phyloP scores from a whole-genome alignment of 2,329 filamentous ascomycete species.

The Penicillium sp. region DNA sequence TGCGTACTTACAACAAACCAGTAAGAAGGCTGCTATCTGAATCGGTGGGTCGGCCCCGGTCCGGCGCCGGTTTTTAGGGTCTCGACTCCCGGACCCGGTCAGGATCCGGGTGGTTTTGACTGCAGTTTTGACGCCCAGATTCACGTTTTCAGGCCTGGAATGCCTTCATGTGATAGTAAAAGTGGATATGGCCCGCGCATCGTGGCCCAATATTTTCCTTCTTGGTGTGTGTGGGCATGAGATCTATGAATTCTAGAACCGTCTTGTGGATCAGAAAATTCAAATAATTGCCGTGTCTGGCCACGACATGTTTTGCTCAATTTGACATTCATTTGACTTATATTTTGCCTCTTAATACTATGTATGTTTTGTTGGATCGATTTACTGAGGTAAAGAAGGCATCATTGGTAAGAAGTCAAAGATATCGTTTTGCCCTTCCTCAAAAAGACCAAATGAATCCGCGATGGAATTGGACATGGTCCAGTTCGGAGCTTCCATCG shows the following conservation, averaged over 20 bases:
- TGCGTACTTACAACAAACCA: conserved; percentile 15
- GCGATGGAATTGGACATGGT: conserved; percentile 38
- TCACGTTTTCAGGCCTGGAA: neutral
- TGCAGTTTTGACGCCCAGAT: conserved; percentile 10
- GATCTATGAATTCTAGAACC: neutral
- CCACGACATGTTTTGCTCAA: neutral
- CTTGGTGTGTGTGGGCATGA: neutral
- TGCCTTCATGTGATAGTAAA: conserved; percentile 12
- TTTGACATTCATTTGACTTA: neutral
- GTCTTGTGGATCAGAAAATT: neutral
- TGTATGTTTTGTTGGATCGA: conserved; percentile 8
- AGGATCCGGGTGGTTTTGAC: conserved; percentile 14
- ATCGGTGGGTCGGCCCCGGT: conserved; percentile 22
- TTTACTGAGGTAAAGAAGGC: conserved; percentile 19
- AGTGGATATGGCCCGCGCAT: neutral
- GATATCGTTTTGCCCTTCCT: conserved; percentile 38
- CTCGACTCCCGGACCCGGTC: conserved; percentile 21
- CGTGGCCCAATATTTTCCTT: conserved; percentile 15
- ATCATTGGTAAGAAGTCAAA: conserved; percentile 39
- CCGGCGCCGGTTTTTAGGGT: conserved; percentile 15
- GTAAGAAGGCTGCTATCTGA: conserved; percentile 14
- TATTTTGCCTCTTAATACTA: neutral
- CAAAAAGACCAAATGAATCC: conserved; percentile 38
- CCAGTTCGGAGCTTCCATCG: conserved; percentile 38
- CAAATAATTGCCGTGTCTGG: neutral